Percentiles rank a stretch among this genome's conserved stretches.
phyloP scores from a whole-genome alignment of 2,329 filamentous ascomycete genomes.

The Dactylellina drechsleri region DNA sequence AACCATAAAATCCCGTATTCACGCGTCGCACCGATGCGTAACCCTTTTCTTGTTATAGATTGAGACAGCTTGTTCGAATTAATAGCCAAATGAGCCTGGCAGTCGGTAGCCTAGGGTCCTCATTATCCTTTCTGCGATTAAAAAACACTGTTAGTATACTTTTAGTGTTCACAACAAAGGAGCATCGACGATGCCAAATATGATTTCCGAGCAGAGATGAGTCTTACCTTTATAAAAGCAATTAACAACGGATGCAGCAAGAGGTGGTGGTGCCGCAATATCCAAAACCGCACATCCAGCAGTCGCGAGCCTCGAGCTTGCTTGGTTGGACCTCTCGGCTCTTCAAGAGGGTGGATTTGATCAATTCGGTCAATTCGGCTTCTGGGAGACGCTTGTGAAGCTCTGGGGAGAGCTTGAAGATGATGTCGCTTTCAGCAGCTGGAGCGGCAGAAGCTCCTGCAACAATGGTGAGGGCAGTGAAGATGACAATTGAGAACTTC shows the following conservation, averaged over 20 bases:
- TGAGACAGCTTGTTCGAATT: no score
- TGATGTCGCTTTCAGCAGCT: conserved; percentile 36
- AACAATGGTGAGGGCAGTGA: conserved; percentile 31
- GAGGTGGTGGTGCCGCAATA: conserved; percentile 41
- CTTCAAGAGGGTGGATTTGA: conserved; percentile 40
- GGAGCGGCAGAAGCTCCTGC: conserved; percentile 35
- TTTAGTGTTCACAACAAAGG: no score
- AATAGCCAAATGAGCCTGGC: no score
- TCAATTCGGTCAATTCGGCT: conserved; percentile 45
- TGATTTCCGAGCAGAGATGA: no score
- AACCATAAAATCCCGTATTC: no score
- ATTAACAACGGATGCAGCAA: conserved; percentile 41
- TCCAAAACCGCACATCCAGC: conserved; percentile 44
- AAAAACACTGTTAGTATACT: no score
- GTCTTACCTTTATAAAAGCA: no score
- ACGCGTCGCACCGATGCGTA: no score
- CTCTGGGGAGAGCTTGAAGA: conserved; percentile 48
- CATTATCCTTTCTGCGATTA: no score
- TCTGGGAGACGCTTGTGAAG: conserved; percentile 48
- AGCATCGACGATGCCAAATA: no score
- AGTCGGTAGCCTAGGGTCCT: no score
- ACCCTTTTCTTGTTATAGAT: no score
- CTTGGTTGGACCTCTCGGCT: conserved; percentile 24
- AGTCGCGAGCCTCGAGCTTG: conserved; percentile 40
- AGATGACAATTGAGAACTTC: conserved; percentile 35